These are phyloP conservation scores for Thyridium curvatum DNA, from an alignment of 2,329 filamentous ascomycete species.

Conservation along the genomic window DNA sequence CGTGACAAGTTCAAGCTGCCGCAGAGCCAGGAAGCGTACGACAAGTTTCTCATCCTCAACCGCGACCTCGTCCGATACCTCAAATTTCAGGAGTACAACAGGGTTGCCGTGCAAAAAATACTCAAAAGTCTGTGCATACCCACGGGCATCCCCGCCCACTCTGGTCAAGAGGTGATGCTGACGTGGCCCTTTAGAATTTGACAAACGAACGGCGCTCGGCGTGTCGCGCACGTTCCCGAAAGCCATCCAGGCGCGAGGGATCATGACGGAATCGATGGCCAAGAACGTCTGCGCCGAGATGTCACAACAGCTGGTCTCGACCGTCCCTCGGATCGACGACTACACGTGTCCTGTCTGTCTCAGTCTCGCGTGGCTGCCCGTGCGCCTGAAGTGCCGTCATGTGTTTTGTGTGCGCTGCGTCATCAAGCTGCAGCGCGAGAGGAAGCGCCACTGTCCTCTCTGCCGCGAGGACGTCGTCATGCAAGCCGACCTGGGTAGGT, in stretches of 20 bases:
- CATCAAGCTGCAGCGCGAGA: slow-evolving; percentile 68
- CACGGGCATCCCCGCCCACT: background rate
- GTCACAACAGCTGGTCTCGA: slow-evolving; percentile 62
- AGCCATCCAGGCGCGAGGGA: slow-evolving; percentile 50
- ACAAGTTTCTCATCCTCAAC: slow-evolving; percentile 68
- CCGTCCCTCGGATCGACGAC: slow-evolving; percentile 78
- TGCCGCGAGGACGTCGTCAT: slow-evolving; percentile 69
- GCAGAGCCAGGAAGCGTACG: slow-evolving; percentile 58
- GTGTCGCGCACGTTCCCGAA: slow-evolving; percentile 58
- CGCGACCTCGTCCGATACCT: slow-evolving; percentile 70
- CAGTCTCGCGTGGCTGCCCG: slow-evolving; percentile 71
- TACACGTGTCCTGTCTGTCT: slow-evolving; percentile 79
- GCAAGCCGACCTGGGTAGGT: slow-evolving; percentile 58
- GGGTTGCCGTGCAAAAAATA: slow-evolving; percentile 72
- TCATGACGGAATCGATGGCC: slow-evolving; percentile 62
- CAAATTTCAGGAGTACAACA: slow-evolving; percentile 80
- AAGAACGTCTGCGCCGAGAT: slow-evolving; percentile 72
- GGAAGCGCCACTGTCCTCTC: slow-evolving; percentile 65
- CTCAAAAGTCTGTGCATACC: slow-evolving; percentile 60
- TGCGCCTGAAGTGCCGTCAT: slow-evolving; percentile 69
- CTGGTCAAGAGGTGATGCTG: slow-evolving; percentile 1
- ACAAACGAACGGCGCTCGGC: slow-evolving; percentile 74
- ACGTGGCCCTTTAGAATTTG: slow-evolving; percentile 55
- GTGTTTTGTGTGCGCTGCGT: slow-evolving; percentile 81
- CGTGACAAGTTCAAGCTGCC: slow-evolving; percentile 57